Conservation (phyloP, 345 rosid species). For the Ceriops tagal region DNA sequence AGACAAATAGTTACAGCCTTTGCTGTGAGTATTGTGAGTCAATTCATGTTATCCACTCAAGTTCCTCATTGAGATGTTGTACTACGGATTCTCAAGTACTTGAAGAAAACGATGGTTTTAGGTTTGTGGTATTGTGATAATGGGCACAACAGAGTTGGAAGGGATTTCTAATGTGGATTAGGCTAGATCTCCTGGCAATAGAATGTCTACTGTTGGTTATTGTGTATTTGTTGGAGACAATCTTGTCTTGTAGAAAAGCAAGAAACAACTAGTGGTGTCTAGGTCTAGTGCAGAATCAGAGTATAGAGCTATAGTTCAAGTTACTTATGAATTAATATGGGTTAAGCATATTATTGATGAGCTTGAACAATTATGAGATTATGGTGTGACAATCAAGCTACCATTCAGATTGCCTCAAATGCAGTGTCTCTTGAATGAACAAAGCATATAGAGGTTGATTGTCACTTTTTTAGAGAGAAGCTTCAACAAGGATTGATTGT, state of each 20-base stretch:
- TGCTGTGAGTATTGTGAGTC: not conserved
- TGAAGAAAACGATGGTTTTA: not conserved
- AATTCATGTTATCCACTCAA: not conserved
- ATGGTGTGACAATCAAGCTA: too few species aligned
- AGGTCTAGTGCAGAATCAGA: not conserved
- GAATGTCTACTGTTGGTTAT: not conserved
- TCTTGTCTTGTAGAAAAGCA: not conserved
- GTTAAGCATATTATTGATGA: too few species aligned
- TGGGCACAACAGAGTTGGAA: not conserved
- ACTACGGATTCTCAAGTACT: not conserved
- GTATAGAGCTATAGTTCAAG: not conserved
- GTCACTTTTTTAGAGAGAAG: too few species aligned
- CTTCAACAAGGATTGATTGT: too few species aligned
- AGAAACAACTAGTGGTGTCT: not conserved
- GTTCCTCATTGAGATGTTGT: not conserved
- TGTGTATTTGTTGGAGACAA: not conserved
- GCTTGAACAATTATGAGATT: too few species aligned
- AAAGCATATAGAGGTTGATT: too few species aligned
- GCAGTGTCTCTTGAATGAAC: too few species aligned
- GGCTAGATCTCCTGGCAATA: not conserved
- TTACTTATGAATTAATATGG: too few species aligned
- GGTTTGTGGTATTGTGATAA: not conserved
- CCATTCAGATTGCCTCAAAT: too few species aligned
- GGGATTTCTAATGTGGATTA: not conserved
- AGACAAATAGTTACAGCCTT: not conserved